These are phyloP conservation scores for Pulicaria dysenterica DNA, from an alignment of 129 eudicot species.

Conservation along the genomic window DNA sequence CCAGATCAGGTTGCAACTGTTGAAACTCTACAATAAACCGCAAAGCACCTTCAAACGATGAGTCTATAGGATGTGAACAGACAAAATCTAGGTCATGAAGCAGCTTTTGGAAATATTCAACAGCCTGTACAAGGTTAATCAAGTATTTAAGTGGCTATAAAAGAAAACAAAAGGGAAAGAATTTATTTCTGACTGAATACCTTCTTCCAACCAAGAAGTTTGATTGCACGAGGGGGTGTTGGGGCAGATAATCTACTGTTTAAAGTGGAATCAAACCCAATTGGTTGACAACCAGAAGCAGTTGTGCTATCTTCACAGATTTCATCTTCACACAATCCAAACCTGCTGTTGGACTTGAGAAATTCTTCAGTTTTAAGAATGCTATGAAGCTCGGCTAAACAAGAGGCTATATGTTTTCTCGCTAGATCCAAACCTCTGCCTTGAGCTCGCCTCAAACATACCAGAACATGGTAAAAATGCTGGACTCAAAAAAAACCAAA, in stretches of 20 bases:
- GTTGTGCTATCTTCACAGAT: conserved; percentile 59
- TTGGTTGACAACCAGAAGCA: conserved; percentile 94
- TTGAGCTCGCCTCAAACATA: conserved; percentile 79
- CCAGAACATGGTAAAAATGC: conserved; percentile 85
- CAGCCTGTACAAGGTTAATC: conserved; percentile 55
- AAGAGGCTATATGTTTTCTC: conserved; percentile 68
- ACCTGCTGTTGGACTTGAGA: conserved; percentile 49
- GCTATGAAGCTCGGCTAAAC: conserved; percentile 74
- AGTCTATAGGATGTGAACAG: conserved; percentile 74
- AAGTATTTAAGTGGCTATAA: background rate
- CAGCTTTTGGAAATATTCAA: conserved; percentile 84
- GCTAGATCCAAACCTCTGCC: conserved; percentile 96
- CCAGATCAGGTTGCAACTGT: conserved; percentile 83
- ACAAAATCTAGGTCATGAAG: conserved; percentile 80
- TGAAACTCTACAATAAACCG: conserved; percentile 79
- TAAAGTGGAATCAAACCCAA: conserved; percentile 90
- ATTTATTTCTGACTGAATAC: conserved; percentile 35
- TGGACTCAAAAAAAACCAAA: conserved; percentile 38
- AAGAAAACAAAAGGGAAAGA: background rate
- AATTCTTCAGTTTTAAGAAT: conserved; percentile 69
- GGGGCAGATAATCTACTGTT: conserved; percentile 94
- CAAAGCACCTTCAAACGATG: conserved; percentile 61
- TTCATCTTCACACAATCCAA: conserved; percentile 45
- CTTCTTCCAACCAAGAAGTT: conserved; percentile 80
- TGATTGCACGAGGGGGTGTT: conserved; percentile 94